These are phyloP conservation scores for Globisporangium paroecandrum DNA, from an alignment of 352 stramenopile species.

Conservation along the genomic window DNA sequence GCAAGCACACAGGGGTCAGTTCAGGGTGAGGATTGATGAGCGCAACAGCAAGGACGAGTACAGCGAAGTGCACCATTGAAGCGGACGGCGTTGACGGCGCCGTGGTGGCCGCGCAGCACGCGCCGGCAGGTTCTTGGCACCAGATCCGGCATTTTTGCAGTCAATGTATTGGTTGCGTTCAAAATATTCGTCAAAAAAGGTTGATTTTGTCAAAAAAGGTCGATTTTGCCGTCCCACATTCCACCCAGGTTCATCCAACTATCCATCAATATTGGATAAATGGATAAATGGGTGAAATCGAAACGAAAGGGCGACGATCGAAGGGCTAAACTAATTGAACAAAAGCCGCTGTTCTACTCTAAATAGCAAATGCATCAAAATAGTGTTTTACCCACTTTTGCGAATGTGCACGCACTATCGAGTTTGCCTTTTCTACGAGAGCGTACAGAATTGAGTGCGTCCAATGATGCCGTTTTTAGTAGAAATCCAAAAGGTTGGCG, in stretches of 20 bases:
- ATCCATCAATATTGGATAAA: neutral
- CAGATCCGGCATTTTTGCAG: slow-evolving; percentile 7
- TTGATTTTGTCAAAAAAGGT: no score
- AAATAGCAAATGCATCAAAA: no score
- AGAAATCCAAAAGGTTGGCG: neutral
- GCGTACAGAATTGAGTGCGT: no score
- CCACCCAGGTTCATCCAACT: neutral
- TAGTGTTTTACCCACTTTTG: no score
- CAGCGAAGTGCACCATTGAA: slow-evolving; percentile 59
- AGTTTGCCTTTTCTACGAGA: no score
- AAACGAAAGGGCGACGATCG: neutral
- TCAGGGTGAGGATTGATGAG: neutral
- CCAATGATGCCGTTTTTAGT: no score
- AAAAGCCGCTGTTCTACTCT: no score
- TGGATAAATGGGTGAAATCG: neutral
- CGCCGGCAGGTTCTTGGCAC: slow-evolving; percentile 40
- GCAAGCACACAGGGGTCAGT: slow-evolving; percentile 1
- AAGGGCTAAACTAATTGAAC: no score
- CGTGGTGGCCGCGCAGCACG: slow-evolving; percentile 62
- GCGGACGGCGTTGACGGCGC: slow-evolving; percentile 70
- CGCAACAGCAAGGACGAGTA: neutral
- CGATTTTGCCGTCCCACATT: no score
- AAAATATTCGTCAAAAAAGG: neutral
- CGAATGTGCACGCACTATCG: no score
- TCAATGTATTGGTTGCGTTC: neutral